A percentile compares a stretch with the other conserved stretches of the same genome.
Conservation (phyloP, 352 stramenopile genomes). For the Aphanomyces cochlioides region DNA sequence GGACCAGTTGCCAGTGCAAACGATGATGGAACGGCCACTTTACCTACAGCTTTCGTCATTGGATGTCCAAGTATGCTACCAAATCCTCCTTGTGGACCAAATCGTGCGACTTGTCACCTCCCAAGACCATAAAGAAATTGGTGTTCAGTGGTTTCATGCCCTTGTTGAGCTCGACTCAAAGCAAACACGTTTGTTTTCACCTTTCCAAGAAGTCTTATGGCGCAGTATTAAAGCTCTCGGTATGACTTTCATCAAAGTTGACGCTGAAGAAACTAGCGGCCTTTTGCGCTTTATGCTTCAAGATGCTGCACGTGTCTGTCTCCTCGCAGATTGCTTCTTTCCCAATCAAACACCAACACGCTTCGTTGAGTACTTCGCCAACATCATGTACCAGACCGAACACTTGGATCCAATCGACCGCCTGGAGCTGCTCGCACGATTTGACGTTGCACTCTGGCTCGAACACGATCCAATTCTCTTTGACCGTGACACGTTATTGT, state of each 20-base stretch:
- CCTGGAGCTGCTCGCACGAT: slow-evolving; percentile 59
- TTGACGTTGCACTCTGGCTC: slow-evolving; percentile 78
- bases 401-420: slow-evolving; percentile 73
- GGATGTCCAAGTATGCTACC: slow-evolving; percentile 45
- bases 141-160: slow-evolving; percentile 76
- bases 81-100: slow-evolving; percentile 81
- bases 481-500: slow-evolving; percentile 76
- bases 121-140: slow-evolving; percentile 44
- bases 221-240: slow-evolving; percentile 79
- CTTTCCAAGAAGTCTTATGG: slow-evolving; percentile 78
- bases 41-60: slow-evolving; percentile 16
- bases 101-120: slow-evolving; percentile 49
- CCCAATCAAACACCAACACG: slow-evolving; percentile 59
- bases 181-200: slow-evolving; percentile 70
- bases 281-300: slow-evolving; percentile 82
- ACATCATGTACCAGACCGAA: slow-evolving; percentile 68
- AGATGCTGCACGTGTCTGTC: slow-evolving; percentile 69
- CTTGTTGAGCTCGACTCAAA: slow-evolving; percentile 79
- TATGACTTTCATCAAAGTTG: slow-evolving; percentile 70
- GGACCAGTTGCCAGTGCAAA: neutral
- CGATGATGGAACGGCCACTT: slow-evolving; percentile 3
- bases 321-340: slow-evolving; percentile 81
- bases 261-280: slow-evolving; percentile 76
- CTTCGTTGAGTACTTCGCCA: slow-evolving; percentile 87
- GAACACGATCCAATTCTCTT: slow-evolving; percentile 68